Percentiles rank a stretch among this genome's conserved stretches.
phyloP scores from a whole-genome alignment of 768 basidiomycete species.

The Strobilomyces dryophilus region DNA sequence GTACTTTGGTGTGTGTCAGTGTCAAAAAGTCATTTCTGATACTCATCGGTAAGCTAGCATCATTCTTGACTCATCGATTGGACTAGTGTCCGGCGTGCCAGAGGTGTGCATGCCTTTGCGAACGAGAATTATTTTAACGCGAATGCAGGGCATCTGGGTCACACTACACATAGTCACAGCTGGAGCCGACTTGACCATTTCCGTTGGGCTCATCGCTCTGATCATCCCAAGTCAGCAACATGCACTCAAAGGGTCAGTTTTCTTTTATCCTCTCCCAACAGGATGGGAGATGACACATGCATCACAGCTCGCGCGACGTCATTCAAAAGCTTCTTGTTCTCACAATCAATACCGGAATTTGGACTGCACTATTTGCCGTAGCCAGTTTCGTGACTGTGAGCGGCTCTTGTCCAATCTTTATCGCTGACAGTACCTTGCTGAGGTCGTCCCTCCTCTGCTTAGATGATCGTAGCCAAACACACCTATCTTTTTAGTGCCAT shows the following conservation, averaged over 20 bases:
- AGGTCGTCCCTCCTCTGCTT: not conserved
- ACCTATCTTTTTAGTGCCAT: constrained; percentile 18
- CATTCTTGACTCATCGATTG: not conserved
- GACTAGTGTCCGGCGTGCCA: not conserved
- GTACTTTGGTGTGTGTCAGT: not conserved
- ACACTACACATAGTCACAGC: not conserved
- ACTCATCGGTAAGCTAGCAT: not conserved
- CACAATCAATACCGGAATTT: too few species aligned
- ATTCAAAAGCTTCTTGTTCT: constrained; percentile 8
- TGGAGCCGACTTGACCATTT: constrained; percentile 1
- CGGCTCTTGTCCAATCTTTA: not conserved
- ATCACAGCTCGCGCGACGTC: constrained; percentile 3
- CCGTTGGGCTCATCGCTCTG: not conserved
- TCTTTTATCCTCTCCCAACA: not conserved
- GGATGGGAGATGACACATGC: not conserved
- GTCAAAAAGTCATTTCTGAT: not conserved
- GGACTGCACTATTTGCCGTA: constrained; percentile 4
- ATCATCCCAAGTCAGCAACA: not conserved
- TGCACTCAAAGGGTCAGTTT: not conserved
- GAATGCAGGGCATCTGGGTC: not conserved
- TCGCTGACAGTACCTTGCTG: not conserved
- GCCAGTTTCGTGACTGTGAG: constrained; percentile 1
- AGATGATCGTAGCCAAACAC: not conserved
- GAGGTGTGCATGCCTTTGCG: not conserved
- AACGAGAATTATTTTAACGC: not conserved